A percentile compares a stretch with the other conserved stretches of the same genome.
These are phyloP conservation scores for Xylaria sp. DNA, from an alignment of 2,329 filamentous ascomycete species.

Conservation along the genomic window DNA sequence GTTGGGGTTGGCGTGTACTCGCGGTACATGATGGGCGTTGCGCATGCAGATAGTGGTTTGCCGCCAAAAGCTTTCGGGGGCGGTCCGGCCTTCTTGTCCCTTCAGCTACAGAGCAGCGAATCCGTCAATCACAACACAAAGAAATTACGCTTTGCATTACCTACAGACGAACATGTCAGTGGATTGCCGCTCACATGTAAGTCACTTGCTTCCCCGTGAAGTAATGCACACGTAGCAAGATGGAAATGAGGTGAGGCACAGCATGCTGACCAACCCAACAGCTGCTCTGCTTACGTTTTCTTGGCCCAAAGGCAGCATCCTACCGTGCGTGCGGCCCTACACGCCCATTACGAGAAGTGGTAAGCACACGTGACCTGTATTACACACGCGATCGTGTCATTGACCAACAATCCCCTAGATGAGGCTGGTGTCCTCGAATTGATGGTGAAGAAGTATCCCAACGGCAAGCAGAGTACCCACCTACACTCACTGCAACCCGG, in stretches of 20 bases:
- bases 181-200: constrained; percentile 58
- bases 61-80: constrained; percentile 42
- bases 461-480: constrained; percentile 67
- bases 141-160: constrained; percentile 60
- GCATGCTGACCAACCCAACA: constrained; percentile 28
- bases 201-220: constrained; percentile 20
- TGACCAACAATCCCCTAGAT: constrained; percentile 46
- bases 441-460: constrained; percentile 71
- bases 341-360: constrained; percentile 64
- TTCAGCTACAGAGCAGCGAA: constrained; percentile 58
- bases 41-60: constrained; percentile 36
- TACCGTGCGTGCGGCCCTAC: constrained; percentile 69
- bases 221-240: neutral
- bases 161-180: constrained; percentile 51
- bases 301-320: constrained; percentile 60
- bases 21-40: constrained; percentile 31
- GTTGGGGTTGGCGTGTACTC: constrained; percentile 36
- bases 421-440: constrained; percentile 66
- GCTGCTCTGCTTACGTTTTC: constrained; percentile 65
- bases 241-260: neutral
- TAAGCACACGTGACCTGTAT: constrained; percentile 36
- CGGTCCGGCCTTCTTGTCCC: constrained; percentile 50
- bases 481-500: constrained; percentile 70
- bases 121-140: constrained; percentile 65
- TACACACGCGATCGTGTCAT: neutral